A percentile compares a stretch with the other conserved stretches of the same genome.
These are phyloP conservation scores for Tuber umbilicatum DNA, from an alignment of 495 filamentous ascomycete species.

Conservation along the genomic window DNA sequence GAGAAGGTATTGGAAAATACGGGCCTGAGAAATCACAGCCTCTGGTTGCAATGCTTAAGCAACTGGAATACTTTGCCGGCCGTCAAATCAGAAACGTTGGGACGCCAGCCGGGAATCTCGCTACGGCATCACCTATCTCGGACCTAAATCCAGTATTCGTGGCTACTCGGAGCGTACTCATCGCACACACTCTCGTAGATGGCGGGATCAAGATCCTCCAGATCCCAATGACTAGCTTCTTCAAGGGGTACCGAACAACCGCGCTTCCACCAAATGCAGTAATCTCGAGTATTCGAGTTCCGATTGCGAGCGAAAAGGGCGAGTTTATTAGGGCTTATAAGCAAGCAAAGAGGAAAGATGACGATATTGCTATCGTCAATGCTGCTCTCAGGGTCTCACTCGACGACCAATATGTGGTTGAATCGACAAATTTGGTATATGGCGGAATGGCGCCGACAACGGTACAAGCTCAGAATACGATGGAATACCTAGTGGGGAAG, in stretches of 20 bases:
- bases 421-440: constrained; percentile 59
- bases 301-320: constrained; percentile 59
- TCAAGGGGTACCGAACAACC: constrained; percentile 82
- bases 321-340: constrained; percentile 65
- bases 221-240: constrained; percentile 88
- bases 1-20: constrained; percentile 72
- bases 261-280: constrained; percentile 75
- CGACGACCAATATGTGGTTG: constrained; percentile 51
- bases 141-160: constrained; percentile 94
- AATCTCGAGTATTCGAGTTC: constrained; percentile 79
- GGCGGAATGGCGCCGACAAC: constrained; percentile 72
- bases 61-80: constrained; percentile 87
- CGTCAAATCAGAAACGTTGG: constrained; percentile 95
- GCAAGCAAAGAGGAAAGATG: constrained; percentile 72
- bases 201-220: constrained; percentile 70
- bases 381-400: constrained; percentile 60
- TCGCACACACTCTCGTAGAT: constrained; percentile 62
- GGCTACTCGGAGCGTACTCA: constrained; percentile 70
- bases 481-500: constrained; percentile 56
- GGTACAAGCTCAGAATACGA: constrained; percentile 60
- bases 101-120: constrained; percentile 89
- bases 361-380: constrained; percentile 77
- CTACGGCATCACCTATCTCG: constrained; percentile 91
- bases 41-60: constrained; percentile 67
- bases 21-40: constrained; percentile 65